Percentiles rank a stretch among this genome's conserved stretches.
Evolutionary conservation across 2,329 filamentous ascomycete genomes (phyloP).

Genomic region (Phoma herbarum): DNA sequence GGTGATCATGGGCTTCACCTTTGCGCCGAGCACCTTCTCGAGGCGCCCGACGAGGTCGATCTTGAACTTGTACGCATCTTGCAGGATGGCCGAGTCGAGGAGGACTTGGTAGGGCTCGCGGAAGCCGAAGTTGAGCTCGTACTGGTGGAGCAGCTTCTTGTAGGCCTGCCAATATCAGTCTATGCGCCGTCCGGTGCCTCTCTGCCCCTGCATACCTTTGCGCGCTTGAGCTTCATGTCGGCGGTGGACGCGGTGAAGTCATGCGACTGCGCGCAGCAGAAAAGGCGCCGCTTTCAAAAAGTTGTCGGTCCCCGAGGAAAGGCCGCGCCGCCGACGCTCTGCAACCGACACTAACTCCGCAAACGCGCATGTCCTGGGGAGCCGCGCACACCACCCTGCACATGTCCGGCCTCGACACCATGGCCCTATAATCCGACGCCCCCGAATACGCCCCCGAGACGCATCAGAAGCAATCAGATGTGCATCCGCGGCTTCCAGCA

Average conservation of each 20-base stretch:
- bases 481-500: constrained; percentile 20
- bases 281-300: constrained; percentile 15
- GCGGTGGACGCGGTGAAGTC: constrained; percentile 15
- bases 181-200: constrained; percentile 23
- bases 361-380: background rate
- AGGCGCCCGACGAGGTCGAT: constrained; percentile 83
- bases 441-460: background rate
- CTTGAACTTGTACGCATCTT: constrained; percentile 82
- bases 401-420: constrained; percentile 11
- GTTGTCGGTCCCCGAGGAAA: constrained; percentile 9
- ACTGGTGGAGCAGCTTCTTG: constrained; percentile 93
- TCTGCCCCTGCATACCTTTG: constrained; percentile 29
- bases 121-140: constrained; percentile 86
- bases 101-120: constrained; percentile 84
- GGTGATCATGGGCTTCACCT: constrained; percentile 86
- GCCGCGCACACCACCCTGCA: constrained; percentile 12
- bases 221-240: constrained; percentile 46
- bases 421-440: constrained; percentile 15
- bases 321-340: background rate
- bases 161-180: constrained; percentile 76
- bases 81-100: constrained; percentile 86
- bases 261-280: background rate
- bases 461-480: constrained; percentile 4
- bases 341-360: constrained; percentile 8
- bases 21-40: constrained; percentile 83